Conservation (phyloP, 1,139 yeast genomes). For the Candida albicans region DNA sequence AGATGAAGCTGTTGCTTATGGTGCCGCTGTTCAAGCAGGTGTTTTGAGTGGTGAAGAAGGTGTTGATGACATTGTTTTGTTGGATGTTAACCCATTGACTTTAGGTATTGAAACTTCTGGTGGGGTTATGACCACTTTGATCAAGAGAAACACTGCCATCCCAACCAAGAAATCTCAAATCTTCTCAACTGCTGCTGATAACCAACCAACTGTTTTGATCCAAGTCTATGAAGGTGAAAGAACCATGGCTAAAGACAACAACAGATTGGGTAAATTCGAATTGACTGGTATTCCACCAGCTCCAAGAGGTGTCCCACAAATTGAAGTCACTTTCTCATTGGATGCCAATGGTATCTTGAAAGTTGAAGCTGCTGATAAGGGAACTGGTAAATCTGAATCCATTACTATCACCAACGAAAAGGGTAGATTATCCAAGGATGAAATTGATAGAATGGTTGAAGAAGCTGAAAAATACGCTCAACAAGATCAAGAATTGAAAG, state of each 20-base stretch:
- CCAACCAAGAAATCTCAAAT: constrained; percentile 51
- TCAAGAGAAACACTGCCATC: constrained; percentile 49
- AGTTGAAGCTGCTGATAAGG: constrained; percentile 48
- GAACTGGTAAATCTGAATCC: constrained; percentile 75
- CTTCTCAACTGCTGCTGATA: constrained; percentile 49
- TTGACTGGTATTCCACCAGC: constrained; percentile 51
- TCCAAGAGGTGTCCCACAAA: constrained; percentile 52
- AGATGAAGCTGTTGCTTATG: constrained; percentile 64
- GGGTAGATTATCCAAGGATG: constrained; percentile 93
- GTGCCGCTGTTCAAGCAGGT: constrained; percentile 83
- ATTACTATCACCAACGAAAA: constrained; percentile 95
- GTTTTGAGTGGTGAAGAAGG: constrained; percentile 76
- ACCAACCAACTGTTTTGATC: constrained; percentile 49
- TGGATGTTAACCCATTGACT: constrained; percentile 51
- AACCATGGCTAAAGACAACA: constrained; percentile 48
- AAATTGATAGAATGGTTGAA: constrained; percentile 90
- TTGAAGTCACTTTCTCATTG: constrained; percentile 47
- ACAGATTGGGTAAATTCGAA: constrained; percentile 47
- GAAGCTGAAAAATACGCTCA: constrained; percentile 91
- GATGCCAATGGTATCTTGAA: constrained; percentile 52
- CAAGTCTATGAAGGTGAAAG: constrained; percentile 52
- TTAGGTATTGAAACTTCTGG: constrained; percentile 52
- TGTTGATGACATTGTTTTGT: constrained; percentile 48
- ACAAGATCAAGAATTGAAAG: constrained; percentile 80
- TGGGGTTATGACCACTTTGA: constrained; percentile 50